phyloP scores from a whole-genome alignment of 257 asterid species.

The Gardenia jasminoides region DNA sequence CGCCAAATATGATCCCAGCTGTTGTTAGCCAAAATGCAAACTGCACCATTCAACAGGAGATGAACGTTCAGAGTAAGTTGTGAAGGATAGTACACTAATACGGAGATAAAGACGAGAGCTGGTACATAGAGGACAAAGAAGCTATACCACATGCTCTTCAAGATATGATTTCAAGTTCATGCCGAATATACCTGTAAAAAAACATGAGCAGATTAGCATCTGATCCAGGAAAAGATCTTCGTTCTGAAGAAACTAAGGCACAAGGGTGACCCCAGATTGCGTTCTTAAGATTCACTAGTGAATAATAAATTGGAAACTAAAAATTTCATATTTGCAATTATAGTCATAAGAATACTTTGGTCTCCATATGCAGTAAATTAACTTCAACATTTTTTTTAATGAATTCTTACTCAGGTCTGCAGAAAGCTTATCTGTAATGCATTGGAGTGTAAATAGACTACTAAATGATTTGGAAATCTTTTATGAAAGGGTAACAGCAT shows the following conservation, averaged over 20 bases:
- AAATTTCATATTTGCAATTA: background rate
- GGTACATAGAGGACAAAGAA: slow-evolving; percentile 1
- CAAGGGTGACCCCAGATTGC: background rate
- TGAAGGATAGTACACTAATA: background rate
- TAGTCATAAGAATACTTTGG: background rate
- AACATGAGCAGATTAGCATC: slow-evolving; percentile 10
- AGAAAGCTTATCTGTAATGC: background rate
- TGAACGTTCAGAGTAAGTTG: slow-evolving; percentile 16
- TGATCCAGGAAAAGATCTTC: background rate
- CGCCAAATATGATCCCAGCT: slow-evolving; percentile 75
- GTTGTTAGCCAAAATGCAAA: slow-evolving; percentile 95
- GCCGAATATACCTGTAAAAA: slow-evolving; percentile 86
- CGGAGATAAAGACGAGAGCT: slow-evolving; percentile 1
- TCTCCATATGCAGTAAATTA: background rate
- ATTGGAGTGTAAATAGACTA: background rate
- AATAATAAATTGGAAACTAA: background rate
- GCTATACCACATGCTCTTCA: slow-evolving; percentile 78
- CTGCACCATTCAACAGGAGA: slow-evolving; percentile 43
- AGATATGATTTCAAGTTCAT: slow-evolving; percentile 97
- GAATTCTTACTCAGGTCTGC: background rate
- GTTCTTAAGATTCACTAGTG: background rate
- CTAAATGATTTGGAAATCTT: background rate
- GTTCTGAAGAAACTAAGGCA: background rate
- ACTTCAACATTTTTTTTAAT: background rate
- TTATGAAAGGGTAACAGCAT: background rate